Evolutionary conservation across 257 asterid genomes (phyloP), one percentile per base, ranked within the genome.

Genomic region (Linderniella brevidens): DNA sequence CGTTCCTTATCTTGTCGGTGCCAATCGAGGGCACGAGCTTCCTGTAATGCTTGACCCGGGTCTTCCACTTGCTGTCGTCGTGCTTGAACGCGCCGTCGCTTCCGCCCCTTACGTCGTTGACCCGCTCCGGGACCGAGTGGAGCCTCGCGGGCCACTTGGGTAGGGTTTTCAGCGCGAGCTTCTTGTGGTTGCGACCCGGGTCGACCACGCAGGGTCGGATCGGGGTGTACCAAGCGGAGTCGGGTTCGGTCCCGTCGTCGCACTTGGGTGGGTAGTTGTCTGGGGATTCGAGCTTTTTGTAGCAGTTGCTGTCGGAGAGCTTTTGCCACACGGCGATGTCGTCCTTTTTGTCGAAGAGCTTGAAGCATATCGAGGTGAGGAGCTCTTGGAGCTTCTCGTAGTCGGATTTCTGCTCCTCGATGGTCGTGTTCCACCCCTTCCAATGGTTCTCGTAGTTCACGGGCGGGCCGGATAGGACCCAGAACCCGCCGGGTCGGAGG

Each of bases 261-360:
- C 92, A 79, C 46, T 62, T 73, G 8, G 80, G 68, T 15, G 86
- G 92, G 56, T 76, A 73, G 14, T 18, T 59, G 20, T 72, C 92
- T 0, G 76, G 72, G 48, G 65, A 56, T 37, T 73, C 82, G 35
- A 79, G 78, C 69, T 76, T 64, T 58, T 64, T 79, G 49, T 79
- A 79, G 55, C 92, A 79, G 58, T 40, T 69, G 20, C 53, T 55
- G 49, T 66, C 82, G 0, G 69, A 38, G 48, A 60, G 50, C 35
- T 79, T 79, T 62, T 76, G 92, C 92, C 92, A 79, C 29, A 79
- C 86, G 3, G 92, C 86, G 51, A 79, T 68, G 56, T 79, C 92
- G 32, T 73, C 92, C 54, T 79, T 76, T 60, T 76, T 70, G 56
- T 73, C 68, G 68, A 61, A 76, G 54, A 74, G 65, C 53, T 73